These are phyloP conservation scores for Glycine tomentella DNA, from an alignment of 306 rosid genomes.

Conservation along the genomic window DNA sequence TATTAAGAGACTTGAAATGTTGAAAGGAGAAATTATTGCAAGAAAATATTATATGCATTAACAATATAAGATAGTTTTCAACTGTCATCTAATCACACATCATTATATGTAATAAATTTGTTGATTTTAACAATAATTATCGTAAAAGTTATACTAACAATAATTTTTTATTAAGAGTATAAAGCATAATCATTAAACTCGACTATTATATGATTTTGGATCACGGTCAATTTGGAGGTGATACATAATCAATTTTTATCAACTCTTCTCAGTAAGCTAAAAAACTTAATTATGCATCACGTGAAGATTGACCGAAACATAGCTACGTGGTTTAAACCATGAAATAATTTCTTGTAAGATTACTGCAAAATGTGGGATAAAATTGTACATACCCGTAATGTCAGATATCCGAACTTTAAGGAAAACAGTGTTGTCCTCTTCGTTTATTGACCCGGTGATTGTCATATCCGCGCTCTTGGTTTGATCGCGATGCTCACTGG, in stretches of 20 bases:
- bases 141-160: too few species aligned
- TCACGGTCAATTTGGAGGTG: not conserved
- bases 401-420: slow-evolving; percentile 72
- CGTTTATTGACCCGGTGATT: slow-evolving; percentile 76
- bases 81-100: too few species aligned
- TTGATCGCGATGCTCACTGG: slow-evolving; percentile 38
- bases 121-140: too few species aligned
- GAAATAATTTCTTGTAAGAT: not conserved
- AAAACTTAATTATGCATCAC: not conserved
- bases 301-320: not conserved
- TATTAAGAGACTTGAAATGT: not conserved
- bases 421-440: slow-evolving; percentile 67
- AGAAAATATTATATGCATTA: too few species aligned
- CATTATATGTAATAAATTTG: too few species aligned
- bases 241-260: not conserved
- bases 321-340: not conserved
- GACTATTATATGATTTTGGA: too few species aligned
- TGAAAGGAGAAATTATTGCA: not conserved
- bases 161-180: too few species aligned
- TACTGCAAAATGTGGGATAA: not conserved
- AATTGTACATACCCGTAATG: slow-evolving; percentile 54
- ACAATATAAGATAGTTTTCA: too few species aligned
- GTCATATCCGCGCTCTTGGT: slow-evolving; percentile 63
- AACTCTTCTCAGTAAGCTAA: not conserved
- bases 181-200: too few species aligned